Base-by-base conservation (phyloP, 2,329 filamentous ascomycete genomes). In the Triangularia setosa region DNA sequence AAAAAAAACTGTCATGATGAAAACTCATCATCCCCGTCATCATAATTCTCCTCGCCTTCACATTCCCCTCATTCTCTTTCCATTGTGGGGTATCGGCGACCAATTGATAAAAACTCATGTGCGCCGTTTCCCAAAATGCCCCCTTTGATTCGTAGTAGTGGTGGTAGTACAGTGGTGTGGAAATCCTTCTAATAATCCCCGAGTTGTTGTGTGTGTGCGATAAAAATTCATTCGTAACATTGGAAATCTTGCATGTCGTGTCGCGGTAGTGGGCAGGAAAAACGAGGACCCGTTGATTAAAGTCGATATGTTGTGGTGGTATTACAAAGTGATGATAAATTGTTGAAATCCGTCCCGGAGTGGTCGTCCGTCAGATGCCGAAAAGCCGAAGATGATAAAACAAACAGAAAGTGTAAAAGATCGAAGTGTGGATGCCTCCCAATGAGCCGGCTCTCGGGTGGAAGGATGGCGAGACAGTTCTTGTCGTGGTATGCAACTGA, bases 241-340 rank as follows among this genome's bases (percentile, higher is more conserved):
- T 64, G 64, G 67, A 64, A 64, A 55, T 55, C 21, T 55, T 65
- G 60, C 48, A 64, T 62, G 64, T 67, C 65, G 67, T 72, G 62
- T 60, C 59, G 64, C 63, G 61, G 35, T 40, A 48, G 40, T 48
- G n/a, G 40, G 40, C 35, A 40, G 40, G 60, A 66, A 65, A 60
- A 53, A 56, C 55, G 53, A 64, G 63, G 55, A 61, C 33, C 52
- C 62, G 65, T 64, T 70, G 69, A 72, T 72, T 72, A 73, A 69
- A 71, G 60, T 67, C 54, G 52, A 64, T 71, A 72, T 18, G 16
- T 23, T 58, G 55, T 68, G 64, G 64, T 69, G 65, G 66, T 71
- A 64, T 67, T 73, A 72, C 69, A 73, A 58, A 40, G 52, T 18
- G 52, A 18, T 21, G 40, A 23, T 48, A 48, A 48, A 3, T 55